Base-by-base conservation (phyloP, 768 basidiomycete species). In the Suillus subalutaceus region DNA sequence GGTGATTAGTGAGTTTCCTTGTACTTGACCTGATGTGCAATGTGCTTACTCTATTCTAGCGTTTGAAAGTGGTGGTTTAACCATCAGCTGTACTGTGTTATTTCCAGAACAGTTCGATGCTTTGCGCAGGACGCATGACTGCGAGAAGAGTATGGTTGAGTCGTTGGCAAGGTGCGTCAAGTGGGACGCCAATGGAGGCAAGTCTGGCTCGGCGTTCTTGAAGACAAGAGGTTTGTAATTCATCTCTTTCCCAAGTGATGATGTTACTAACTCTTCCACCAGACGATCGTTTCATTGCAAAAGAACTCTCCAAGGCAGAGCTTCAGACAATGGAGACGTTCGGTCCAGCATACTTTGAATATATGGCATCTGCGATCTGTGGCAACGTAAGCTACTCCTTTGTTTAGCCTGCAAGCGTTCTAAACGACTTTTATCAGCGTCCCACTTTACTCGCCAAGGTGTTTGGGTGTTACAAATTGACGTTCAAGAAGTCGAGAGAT, bases 211-310 rank as follows among this genome's bases (percentile, higher is more conserved):
- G 5, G 96, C 94, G 0, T 99, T 99, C 79, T 79, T 99, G 70
- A 99, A 99, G 79, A 98, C 97, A 18, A 84, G 89, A 82, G 96
- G 96, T 94, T 66, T 48, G 82, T 70, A 10, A 12, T 65, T 23
- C 60, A 44, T 35, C 63, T 46, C 61, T 52, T n/a, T 10, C 18
- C 38, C 43, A 15, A 30, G 63, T 65, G 43, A n/a, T 18, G 50
- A 23, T 20, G 48, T 58, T 60, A 44, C 37, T 70, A 2, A 50
- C 53, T 16, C 56, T 56, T 48, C 16, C 30, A 32, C 52, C 64
- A 97, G 97, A 99, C 73, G 96, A 99, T 75, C 94, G 97, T 7
- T 99, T 99, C 83, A 97, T 99, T 69, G 94, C 97, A 41, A 99
- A 99, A 73, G 97, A 98, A 71, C 85, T 99, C 35, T 97, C 96